Conservation (phyloP, 2,329 filamentous ascomycete species). For the Aspergillus sp. region DNA sequence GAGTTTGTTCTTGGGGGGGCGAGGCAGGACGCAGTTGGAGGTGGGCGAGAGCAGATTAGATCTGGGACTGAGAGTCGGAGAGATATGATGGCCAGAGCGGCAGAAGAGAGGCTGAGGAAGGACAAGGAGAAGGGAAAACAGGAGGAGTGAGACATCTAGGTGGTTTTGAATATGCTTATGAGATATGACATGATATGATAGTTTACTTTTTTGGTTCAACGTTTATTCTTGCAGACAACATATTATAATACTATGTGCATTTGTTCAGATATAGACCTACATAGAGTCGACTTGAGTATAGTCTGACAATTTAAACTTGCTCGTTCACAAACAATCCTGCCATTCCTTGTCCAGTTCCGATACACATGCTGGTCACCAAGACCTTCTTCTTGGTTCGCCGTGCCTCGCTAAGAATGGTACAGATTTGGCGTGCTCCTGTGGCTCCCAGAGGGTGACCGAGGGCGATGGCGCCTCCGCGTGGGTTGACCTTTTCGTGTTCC, state of each 20-base stretch:
- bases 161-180: too few species aligned
- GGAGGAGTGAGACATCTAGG: conserved; percentile 5
- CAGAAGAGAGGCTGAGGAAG: conserved; percentile 61
- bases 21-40: conserved; percentile 39
- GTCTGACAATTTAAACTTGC: conserved; percentile 37
- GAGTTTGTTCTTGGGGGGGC: conserved; percentile 66
- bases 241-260: neutral
- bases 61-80: conserved; percentile 58
- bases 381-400: conserved; percentile 84
- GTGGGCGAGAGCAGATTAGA: conserved; percentile 20
- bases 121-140: conserved; percentile 38
- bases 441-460: conserved; percentile 87
- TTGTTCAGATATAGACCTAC: neutral
- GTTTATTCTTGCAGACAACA: neutral
- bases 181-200: too few species aligned
- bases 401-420: conserved; percentile 82
- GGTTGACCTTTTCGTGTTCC: conserved; percentile 74
- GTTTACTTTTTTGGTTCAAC: too few species aligned
- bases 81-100: conserved; percentile 70
- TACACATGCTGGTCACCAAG: conserved; percentile 86
- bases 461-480: conserved; percentile 88
- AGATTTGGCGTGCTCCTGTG: conserved; percentile 83
- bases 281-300: neutral
- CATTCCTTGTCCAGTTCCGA: conserved; percentile 65
- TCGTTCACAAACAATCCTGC: conserved; percentile 63